phyloP scores from a whole-genome alignment of 1,139 yeast species.

The Candida sojae region DNA sequence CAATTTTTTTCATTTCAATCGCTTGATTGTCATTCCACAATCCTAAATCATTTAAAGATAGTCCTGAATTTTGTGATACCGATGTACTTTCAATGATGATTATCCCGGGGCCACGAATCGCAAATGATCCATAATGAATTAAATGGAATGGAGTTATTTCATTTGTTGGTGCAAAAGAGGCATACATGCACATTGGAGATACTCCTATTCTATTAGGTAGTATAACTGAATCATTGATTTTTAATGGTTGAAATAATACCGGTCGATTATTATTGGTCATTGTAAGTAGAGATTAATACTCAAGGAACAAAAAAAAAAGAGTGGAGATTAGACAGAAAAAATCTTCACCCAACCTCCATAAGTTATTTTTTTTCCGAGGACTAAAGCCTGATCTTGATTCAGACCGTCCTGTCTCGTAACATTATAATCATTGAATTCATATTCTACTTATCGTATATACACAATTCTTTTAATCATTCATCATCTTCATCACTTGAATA shows the following conservation, averaged over 20 bases:
- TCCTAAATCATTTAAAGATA: constrained; percentile 49
- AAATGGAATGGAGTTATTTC: constrained; percentile 46
- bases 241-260: constrained; percentile 18
- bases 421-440: background rate
- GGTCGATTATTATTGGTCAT: constrained; percentile 12
- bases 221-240: constrained; percentile 13
- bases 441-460: background rate
- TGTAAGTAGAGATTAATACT: no score
- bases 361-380: no score
- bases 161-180: constrained; percentile 32
- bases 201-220: constrained; percentile 53
- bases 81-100: constrained; percentile 54
- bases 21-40: constrained; percentile 56
- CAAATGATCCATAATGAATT: constrained; percentile 43
- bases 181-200: constrained; percentile 63
- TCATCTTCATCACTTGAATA: constrained; percentile 31
- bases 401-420: no score
- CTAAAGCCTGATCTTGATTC: no score
- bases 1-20: constrained; percentile 43
- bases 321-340: no score
- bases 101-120: constrained; percentile 53
- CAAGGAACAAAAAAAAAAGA: background rate
- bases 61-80: constrained; percentile 43
- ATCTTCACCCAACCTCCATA: no score
- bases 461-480: constrained; percentile 4